Evolutionary conservation across 768 basidiomycete species (phyloP).

Genomic region (Scleroderma bovista): DNA sequence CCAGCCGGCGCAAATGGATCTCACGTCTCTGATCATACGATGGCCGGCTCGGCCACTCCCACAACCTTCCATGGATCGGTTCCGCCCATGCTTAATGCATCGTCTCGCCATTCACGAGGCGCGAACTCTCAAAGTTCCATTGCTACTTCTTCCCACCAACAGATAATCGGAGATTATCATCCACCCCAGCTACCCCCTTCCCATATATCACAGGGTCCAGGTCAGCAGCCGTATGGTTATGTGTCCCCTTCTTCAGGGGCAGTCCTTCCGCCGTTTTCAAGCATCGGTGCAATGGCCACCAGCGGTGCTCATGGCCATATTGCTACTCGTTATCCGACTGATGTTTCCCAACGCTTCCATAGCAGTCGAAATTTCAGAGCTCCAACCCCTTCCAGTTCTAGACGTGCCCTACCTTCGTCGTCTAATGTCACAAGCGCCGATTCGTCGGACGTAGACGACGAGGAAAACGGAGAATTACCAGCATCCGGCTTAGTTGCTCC

Average conservation of each 20-base stretch:
- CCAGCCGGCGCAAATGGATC: constrained; percentile 36
- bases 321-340: constrained; percentile 51
- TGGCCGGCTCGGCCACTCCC: constrained; percentile 28
- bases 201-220: constrained; percentile 35
- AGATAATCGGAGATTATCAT: constrained; percentile 38
- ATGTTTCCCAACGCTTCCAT: constrained; percentile 31
- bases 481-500: constrained; percentile 80
- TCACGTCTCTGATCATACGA: constrained; percentile 17
- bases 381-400: constrained; percentile 37
- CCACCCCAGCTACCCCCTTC: constrained; percentile 37
- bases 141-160: constrained; percentile 27
- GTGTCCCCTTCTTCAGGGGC: constrained; percentile 42
- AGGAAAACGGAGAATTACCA: constrained; percentile 74
- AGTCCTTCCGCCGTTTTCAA: constrained; percentile 67
- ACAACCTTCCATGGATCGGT: constrained; percentile 23
- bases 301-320: constrained; percentile 43
- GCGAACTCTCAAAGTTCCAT: constrained; percentile 32
- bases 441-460: constrained; percentile 82
- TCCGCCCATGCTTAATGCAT: constrained; percentile 26
- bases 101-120: constrained; percentile 28
- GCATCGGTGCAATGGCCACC: constrained; percentile 50
- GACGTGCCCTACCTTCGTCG: constrained; percentile 54
- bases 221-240: constrained; percentile 29
- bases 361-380: constrained; percentile 27
- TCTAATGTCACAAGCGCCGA: constrained; percentile 74